Evolutionary conservation across 331 rosid species (phyloP), one percentile per base, ranked within the genome.

Genomic region (Acacia concinna): DNA sequence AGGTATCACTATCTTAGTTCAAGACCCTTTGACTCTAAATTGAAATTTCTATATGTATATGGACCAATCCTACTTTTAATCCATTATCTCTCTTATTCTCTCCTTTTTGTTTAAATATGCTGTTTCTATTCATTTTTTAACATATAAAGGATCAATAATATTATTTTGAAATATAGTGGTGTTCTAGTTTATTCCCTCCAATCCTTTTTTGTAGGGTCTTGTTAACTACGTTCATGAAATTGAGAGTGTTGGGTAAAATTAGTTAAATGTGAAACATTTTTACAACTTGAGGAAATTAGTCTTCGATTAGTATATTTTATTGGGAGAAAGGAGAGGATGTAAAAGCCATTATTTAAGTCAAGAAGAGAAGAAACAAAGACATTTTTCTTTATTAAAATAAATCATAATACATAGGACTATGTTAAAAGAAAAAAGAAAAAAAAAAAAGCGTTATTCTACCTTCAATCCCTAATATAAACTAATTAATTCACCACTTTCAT

Each of bases 11-110:
- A 32, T 60, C 81, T 79, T 37, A 13, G 66, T 74, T 68, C 79
- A 82, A 80, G 90, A 83, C 91, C 81, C 88, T 76, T 80, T 56
- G 31, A 56, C 28, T 56, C 31, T 11, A 13, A 25, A 10, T 10
- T 57, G 64, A 57, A 57, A 2, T 57, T 25, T 57, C 18, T 38
- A 38, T 38, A 38, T 52, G 27, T 2, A 52, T n/a, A 54, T 54
- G 62, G 14, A 28, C 62, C 62, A 21, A 2, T 21, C 62, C 62
- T 21, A 8, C 1, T 21, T 54, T 21, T 54, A 21, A 54, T n/a
- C 30, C 63, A 25, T 27, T 18, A 25, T 12, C 64, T 21, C 14
- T 21, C 30, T 57, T 20, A 2, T 37, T 56, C 63, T 56, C 63
- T 9, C 12, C 10, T 8, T 25, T 57, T 57, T n/a, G n/a, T n/a